Percentiles rank a stretch among this genome's conserved stretches.
Evolutionary conservation across 2,329 filamentous ascomycete species (phyloP).

Genomic region (Stagonosporopsis vannaccii): DNA sequence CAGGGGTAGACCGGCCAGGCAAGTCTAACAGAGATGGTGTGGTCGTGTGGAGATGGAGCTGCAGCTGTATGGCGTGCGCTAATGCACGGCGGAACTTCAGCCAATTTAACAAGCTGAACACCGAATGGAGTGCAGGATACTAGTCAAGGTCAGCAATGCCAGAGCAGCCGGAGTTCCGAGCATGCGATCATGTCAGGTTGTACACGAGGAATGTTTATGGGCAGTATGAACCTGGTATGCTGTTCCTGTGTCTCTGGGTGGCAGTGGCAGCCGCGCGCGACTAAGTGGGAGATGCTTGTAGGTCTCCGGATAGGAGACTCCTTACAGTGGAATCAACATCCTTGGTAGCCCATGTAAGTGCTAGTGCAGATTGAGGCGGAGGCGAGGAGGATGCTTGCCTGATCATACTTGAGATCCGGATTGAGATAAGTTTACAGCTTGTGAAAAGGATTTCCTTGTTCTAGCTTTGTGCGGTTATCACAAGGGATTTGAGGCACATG

Average conservation of each 20-base stretch:
- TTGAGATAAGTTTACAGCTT: constrained; percentile 33
- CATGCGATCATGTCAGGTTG: constrained; percentile 30
- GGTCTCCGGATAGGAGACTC: constrained; percentile 25
- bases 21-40: constrained; percentile 29
- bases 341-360: constrained; percentile 15
- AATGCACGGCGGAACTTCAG: constrained; percentile 40
- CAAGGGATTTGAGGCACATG: constrained; percentile 34
- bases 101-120: constrained; percentile 33
- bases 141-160: constrained; percentile 4
- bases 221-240: constrained; percentile 32
- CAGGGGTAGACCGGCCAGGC: constrained; percentile 32
- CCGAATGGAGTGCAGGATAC: constrained; percentile 19
- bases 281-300: constrained; percentile 26
- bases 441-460: constrained; percentile 8
- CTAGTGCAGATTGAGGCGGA: constrained; percentile 27
- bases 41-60: constrained; percentile 33
- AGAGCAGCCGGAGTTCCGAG: constrained; percentile 24
- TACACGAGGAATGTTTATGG: constrained; percentile 34
- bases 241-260: constrained; percentile 22
- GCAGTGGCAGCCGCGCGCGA: constrained; percentile 28
- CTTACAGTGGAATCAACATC: constrained; percentile 25
- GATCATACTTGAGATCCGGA: constrained; percentile 18
- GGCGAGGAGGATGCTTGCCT: constrained; percentile 21
- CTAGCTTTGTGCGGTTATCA: constrained; percentile 7
- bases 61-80: constrained; percentile 40